Conservation (phyloP, 176 grass and related monocot genomes). For the Calamus simplicifolius region DNA sequence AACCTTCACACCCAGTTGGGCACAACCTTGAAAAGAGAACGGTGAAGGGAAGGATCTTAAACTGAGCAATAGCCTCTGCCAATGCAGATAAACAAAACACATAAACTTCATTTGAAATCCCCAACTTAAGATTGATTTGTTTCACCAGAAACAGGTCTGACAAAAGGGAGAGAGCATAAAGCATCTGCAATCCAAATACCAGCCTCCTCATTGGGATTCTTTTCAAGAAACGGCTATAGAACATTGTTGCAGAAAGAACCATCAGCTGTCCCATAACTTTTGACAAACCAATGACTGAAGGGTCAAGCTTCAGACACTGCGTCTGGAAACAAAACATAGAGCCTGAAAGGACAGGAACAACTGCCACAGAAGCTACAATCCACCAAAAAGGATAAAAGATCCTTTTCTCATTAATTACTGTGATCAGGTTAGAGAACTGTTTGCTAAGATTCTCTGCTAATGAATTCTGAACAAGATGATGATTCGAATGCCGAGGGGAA, state of each 20-base stretch:
- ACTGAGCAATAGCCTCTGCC: conserved; percentile 80
- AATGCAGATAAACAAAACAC: conserved; percentile 67
- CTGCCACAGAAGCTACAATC: conserved; percentile 68
- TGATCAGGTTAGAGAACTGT: conserved; percentile 54
- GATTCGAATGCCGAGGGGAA: conserved; percentile 6
- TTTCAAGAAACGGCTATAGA: conserved; percentile 56
- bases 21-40: conserved; percentile 66
- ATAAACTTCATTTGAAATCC: conserved; percentile 64
- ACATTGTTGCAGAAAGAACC: conserved; percentile 56
- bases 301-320: conserved; percentile 63
- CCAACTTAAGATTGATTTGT: conserved; percentile 58
- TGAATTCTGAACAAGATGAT: conserved; percentile 22
- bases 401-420: conserved; percentile 28
- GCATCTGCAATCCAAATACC: conserved; percentile 41
- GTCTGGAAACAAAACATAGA: conserved; percentile 89
- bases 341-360: conserved; percentile 73
- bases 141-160: conserved; percentile 75
- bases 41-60: conserved; percentile 76
- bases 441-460: conserved; percentile 34
- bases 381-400: conserved; percentile 68
- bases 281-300: conserved; percentile 68
- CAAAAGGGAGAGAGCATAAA: conserved; percentile 51
- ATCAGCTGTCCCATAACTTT: conserved; percentile 79
- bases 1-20: conserved; percentile 63
- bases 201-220: conserved; percentile 49